phyloP scores from a whole-genome alignment of 2,329 filamentous ascomycete genomes.

The Fusarium luffae region DNA sequence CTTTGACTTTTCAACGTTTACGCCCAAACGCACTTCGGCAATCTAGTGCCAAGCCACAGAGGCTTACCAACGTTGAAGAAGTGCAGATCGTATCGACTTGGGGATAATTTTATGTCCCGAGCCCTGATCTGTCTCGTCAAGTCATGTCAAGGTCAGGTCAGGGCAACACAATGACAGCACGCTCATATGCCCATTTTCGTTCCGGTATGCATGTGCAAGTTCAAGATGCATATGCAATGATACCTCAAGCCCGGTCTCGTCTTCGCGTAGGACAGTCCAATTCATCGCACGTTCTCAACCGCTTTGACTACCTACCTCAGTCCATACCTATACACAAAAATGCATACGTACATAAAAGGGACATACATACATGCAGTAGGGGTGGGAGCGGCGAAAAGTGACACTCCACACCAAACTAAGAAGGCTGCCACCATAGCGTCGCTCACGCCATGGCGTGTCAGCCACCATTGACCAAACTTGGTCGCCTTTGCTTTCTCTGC shows the following conservation, averaged over 20 bases:
- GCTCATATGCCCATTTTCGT: conserved; percentile 29
- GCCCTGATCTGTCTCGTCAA: conserved; percentile 13
- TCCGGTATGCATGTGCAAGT: conserved; percentile 41
- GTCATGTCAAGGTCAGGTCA: neutral
- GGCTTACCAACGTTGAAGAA: conserved; percentile 34
- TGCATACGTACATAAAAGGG: conserved; percentile 24
- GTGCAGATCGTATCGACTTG: conserved; percentile 23
- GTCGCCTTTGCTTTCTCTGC: conserved; percentile 18
- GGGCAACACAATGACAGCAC: conserved; percentile 21
- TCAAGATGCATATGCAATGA: conserved; percentile 44
- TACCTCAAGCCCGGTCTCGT: conserved; percentile 42
- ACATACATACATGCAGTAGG: conserved; percentile 19
- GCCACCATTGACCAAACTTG: conserved; percentile 22
- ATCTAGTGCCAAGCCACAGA: conserved; percentile 34
- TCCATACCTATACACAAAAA: conserved; percentile 10
- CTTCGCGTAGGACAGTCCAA: conserved; percentile 42
- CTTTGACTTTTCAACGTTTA: conserved; percentile 43
- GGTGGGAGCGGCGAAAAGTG: conserved; percentile 33
- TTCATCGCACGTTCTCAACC: conserved; percentile 46
- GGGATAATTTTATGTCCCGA: conserved; percentile 23
- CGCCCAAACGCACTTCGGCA: conserved; percentile 20
- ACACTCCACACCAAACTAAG: conserved; percentile 30
- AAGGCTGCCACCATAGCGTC: conserved; percentile 18
- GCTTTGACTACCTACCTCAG: conserved; percentile 29
- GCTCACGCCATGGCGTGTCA: conserved; percentile 40